Percentiles rank a stretch among this genome's conserved stretches.
phyloP scores from a whole-genome alignment of 495 filamentous ascomycete genomes.

The Penicillium chermesinum region DNA sequence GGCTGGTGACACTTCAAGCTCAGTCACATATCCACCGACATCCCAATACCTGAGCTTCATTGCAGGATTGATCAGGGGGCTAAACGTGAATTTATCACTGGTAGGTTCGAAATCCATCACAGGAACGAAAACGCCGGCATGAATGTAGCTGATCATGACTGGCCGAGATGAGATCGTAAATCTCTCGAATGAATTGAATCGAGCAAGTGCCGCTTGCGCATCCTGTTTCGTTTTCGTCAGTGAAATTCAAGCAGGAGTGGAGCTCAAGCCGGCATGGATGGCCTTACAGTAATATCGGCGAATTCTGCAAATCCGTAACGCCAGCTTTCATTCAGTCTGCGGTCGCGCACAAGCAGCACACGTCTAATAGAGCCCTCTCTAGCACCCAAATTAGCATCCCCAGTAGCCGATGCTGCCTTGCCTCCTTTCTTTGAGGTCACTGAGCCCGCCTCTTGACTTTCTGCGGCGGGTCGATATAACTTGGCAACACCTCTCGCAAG shows the following conservation, averaged over 20 bases:
- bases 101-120: conserved; percentile 53
- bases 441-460: conserved; percentile 17
- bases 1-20: conserved; percentile 55
- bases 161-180: conserved; percentile 81
- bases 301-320: conserved; percentile 90
- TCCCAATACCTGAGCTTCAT: conserved; percentile 81
- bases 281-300: conserved; percentile 51
- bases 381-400: conserved; percentile 69
- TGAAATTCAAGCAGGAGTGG: too few species aligned
- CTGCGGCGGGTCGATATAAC: conserved; percentile 53
- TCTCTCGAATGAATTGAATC: conserved; percentile 69
- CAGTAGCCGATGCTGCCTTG: conserved; percentile 71
- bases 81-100: conserved; percentile 62
- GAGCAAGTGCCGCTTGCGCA: conserved; percentile 69
- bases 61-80: conserved; percentile 62
- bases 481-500: conserved; percentile 76
- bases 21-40: conserved; percentile 66
- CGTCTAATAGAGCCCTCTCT: conserved; percentile 70
- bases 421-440: conserved; percentile 50
- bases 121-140: conserved; percentile 83
- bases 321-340: conserved; percentile 71
- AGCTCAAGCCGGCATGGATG: neutral
- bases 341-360: conserved; percentile 73
- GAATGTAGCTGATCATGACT: conserved; percentile 72
- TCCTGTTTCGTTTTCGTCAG: too few species aligned